Evolutionary conservation across 2,329 filamentous ascomycete genomes (phyloP).

Genomic region (Aciculosporium take): DNA sequence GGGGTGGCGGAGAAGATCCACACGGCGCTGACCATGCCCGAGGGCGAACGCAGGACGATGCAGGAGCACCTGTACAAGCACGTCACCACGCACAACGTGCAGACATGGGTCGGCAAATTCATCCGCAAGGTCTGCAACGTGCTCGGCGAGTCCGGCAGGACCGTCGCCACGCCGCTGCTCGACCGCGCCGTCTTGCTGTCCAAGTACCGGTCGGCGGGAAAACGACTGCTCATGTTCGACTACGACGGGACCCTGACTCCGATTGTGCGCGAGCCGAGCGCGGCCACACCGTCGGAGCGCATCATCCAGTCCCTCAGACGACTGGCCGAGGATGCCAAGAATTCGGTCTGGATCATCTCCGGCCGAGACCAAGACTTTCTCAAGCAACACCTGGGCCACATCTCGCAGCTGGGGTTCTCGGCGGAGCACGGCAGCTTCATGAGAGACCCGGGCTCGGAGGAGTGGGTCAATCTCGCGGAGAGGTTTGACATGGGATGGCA

Average conservation of each 20-base stretch:
- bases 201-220: slow-evolving; percentile 60
- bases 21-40: slow-evolving; percentile 61
- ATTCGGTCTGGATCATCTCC: slow-evolving; percentile 96
- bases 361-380: slow-evolving; percentile 88
- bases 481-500: slow-evolving; percentile 88
- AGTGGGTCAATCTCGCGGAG: slow-evolving; percentile 84
- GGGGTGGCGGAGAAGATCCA: slow-evolving; percentile 77
- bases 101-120: slow-evolving; percentile 71
- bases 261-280: slow-evolving; percentile 81
- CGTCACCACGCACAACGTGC: slow-evolving; percentile 73
- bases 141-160: slow-evolving; percentile 60
- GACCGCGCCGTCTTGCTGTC: slow-evolving; percentile 59
- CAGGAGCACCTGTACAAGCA: slow-evolving; percentile 67
- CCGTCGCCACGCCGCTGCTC: slow-evolving; percentile 65
- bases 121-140: slow-evolving; percentile 68
- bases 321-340: slow-evolving; percentile 65
- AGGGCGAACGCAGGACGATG: slow-evolving; percentile 49
- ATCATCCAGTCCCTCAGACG: slow-evolving; percentile 67
- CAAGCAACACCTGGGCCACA: slow-evolving; percentile 83
- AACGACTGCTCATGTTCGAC: slow-evolving; percentile 94
- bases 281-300: slow-evolving; percentile 74
- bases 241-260: slow-evolving; percentile 95
- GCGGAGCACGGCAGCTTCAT: slow-evolving; percentile 97
- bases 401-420: slow-evolving; percentile 76
- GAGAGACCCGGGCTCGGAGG: slow-evolving; percentile 56